Conservation (phyloP, 108 stramenopile genomes). For the Fragilariopsis cylindrus region DNA sequence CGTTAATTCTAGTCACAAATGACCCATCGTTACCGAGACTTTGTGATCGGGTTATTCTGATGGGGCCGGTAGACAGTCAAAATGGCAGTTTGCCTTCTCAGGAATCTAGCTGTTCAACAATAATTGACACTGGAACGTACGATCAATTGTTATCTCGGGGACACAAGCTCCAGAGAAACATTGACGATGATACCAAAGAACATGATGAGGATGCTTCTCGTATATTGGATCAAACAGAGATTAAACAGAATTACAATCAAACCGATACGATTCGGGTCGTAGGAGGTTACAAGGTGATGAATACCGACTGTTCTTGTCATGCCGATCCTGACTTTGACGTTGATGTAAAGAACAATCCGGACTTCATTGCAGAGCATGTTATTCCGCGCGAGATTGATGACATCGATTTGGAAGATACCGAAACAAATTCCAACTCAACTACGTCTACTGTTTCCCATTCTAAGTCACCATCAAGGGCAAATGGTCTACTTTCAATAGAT, state of each 20-base stretch:
- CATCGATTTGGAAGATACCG: not conserved
- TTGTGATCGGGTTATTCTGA: conserved; percentile 75
- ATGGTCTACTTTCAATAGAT: conserved; percentile 52
- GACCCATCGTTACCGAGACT: conserved; percentile 73
- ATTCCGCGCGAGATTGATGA: conserved; percentile 22
- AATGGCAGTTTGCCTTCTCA: not conserved
- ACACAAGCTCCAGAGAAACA: conserved; percentile 49
- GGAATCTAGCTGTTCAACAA: conserved; percentile 49
- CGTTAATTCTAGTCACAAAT: conserved; percentile 75
- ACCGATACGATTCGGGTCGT: conserved; percentile 27
- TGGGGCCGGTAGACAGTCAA: conserved; percentile 42
- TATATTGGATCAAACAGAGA: not conserved
- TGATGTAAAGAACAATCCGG: conserved; percentile 47
- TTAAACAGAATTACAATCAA: not conserved
- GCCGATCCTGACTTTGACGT: conserved; percentile 66
- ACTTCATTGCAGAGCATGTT: conserved; percentile 42
- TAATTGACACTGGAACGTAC: conserved; percentile 71
- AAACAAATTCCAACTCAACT: not conserved
- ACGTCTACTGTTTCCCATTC: not conserved
- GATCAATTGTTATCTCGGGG: conserved; percentile 70
- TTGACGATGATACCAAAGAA: not conserved
- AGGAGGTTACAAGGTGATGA: conserved; percentile 23
- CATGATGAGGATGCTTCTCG: not conserved
- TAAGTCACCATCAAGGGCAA: not conserved
- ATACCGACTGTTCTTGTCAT: conserved; percentile 43